Evolutionary conservation across 495 filamentous ascomycete species (phyloP), one percentile per base, ranked within the genome.

Genomic region (Penicillium flavigenum): DNA sequence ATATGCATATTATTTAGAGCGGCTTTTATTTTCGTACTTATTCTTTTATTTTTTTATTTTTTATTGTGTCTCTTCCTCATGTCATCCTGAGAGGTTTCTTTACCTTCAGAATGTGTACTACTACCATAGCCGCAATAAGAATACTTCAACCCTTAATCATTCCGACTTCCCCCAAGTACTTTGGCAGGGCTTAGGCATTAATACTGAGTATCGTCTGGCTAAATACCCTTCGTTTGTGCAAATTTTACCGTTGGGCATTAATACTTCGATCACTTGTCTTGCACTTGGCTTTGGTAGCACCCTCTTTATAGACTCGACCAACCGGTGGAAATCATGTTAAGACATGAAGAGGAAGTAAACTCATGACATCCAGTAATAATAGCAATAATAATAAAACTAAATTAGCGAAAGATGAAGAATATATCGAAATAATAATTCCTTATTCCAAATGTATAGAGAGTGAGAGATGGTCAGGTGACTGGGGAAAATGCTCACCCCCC

Each of bases 1-100:
- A 41, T 45, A 36, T 51, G 46, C 49, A 61, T 61, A 48, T 49
- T 34, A 54, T 53, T 43, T 54, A 55, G 43, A 60, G 60, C 53
- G 47, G 45, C 10, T 29, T 51, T 52, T 43, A 54, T 38, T 32
- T 38, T 53, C 16, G 5, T 38, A n/a, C 36, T 38, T 38, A 1
- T 7, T 38, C 36, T 26, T 26, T 26, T 1, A 5, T 26, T 26
- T 26, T 24, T 48, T 48, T 53, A 46, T 19, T 56, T 46, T 32
- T 7, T 45, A n/a, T n/a, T n/a, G n/a, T 19, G 36, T 47, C 46
- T 46, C 38, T 39, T 56, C 16, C 3, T 26, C 32, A 36, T 51
- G 36, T 34, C 46, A 59, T 55, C 31, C 27, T 56, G 45, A 11
- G 34, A 24, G 50, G 14, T n/a, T 11, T 27, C 27, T 11, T 48